A percentile compares a stretch with the other conserved stretches of the same genome.
Evolutionary conservation across 768 basidiomycete genomes (phyloP).

Genomic region (Agrocybe praecox): DNA sequence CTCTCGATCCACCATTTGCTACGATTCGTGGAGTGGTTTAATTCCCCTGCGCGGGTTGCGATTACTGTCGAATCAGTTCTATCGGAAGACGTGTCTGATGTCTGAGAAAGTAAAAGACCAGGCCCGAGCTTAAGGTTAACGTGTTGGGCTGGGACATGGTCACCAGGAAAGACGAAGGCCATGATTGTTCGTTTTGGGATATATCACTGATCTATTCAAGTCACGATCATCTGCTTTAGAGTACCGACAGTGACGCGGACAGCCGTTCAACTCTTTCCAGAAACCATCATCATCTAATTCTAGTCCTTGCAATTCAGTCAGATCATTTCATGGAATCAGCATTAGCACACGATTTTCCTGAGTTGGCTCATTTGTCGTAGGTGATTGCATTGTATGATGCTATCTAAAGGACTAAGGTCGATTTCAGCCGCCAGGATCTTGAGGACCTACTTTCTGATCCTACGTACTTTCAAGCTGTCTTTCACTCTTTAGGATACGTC

Average conservation of each 20-base stretch:
- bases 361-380: constrained; percentile 73
- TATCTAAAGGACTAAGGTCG: not conserved
- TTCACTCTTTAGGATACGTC: constrained; percentile 78
- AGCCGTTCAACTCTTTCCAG: not conserved
- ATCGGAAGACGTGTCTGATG: constrained; percentile 26
- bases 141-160: constrained; percentile 71
- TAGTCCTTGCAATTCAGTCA: not conserved
- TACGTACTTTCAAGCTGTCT: constrained; percentile 83
- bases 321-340: constrained; percentile 38
- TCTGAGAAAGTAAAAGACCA: constrained; percentile 68
- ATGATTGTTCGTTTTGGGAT: constrained; percentile 27
- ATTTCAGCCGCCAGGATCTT: constrained; percentile 80
- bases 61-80: constrained; percentile 38
- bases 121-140: constrained; percentile 87
- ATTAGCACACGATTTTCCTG: constrained; percentile 67
- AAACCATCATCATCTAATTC: not conserved
- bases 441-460: constrained; percentile 86
- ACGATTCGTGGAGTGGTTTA: constrained; percentile 70
- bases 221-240: constrained; percentile 9
- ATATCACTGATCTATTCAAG: constrained; percentile 1
- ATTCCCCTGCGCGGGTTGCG: constrained; percentile 69
- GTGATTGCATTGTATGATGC: constrained; percentile 18
- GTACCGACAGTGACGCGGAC: not conserved
- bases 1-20: constrained; percentile 90
- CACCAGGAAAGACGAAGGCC: constrained; percentile 79